phyloP scores from a whole-genome alignment of 2,329 filamentous ascomycete genomes.

The Eutypa lata region DNA sequence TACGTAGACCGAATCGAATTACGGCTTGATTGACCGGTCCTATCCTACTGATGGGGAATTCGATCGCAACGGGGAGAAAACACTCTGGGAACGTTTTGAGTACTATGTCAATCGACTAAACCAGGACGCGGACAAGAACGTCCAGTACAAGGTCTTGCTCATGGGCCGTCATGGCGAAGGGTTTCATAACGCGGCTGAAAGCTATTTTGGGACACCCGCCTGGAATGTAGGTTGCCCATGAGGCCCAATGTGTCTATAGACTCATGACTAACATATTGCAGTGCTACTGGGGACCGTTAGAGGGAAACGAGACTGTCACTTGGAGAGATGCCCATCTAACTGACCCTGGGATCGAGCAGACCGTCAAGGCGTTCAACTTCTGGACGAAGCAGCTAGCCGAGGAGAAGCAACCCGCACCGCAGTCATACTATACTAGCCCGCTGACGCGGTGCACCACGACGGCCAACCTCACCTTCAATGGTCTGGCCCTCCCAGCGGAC shows the following conservation, averaged over 20 bases:
- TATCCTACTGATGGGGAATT: constrained; percentile 53
- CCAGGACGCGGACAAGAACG: constrained; percentile 36
- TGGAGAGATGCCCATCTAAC: constrained; percentile 67
- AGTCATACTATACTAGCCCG: constrained; percentile 64
- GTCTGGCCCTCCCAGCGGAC: constrained; percentile 47
- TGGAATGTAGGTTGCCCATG: constrained; percentile 61
- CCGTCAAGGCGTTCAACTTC: constrained; percentile 55
- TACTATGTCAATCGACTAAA: constrained; percentile 57
- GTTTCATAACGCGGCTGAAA: constrained; percentile 60
- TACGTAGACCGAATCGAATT: constrained; percentile 55
- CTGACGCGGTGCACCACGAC: constrained; percentile 62
- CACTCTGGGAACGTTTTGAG: constrained; percentile 64
- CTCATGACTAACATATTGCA: constrained; percentile 27
- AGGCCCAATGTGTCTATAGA: no score
- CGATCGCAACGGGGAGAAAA: constrained; percentile 38
- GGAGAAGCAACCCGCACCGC: constrained; percentile 56
- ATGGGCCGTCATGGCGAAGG: constrained; percentile 70
- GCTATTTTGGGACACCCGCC: constrained; percentile 63
- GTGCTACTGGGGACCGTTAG: constrained; percentile 64
- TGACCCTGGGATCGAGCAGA: constrained; percentile 52
- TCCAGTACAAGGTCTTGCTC: constrained; percentile 64
- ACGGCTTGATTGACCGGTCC: constrained; percentile 61
- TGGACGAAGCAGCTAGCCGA: constrained; percentile 51
- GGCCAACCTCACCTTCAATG: constrained; percentile 57
- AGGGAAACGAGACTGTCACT: constrained; percentile 59